Evolutionary conservation across 2,329 filamentous ascomycete genomes (phyloP), one percentile per base, ranked within the genome.

Genomic region (Ilyonectria robusta): DNA sequence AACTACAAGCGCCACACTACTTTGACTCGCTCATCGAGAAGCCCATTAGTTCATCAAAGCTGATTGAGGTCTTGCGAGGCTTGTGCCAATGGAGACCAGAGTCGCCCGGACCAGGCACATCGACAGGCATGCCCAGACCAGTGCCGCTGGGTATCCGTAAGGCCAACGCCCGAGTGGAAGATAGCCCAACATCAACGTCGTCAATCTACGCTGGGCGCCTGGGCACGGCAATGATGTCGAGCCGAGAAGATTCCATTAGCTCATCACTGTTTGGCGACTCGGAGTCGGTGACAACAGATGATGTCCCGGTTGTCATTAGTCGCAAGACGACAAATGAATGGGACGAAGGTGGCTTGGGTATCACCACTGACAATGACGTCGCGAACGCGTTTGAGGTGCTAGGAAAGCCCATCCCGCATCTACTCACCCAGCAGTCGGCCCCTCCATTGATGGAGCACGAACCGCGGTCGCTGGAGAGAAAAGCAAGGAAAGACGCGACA

Each of bases 21-120:
- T 99, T 99, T 77, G 95, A 98, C 79, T 94, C 93, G 1, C 85
- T 99, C 58, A 94, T 99, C 59, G 95, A 99, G 81, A 99, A 99
- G 81, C 96, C 96, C 29, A 97, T 97, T 40, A 98, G 95, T 44
- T 91, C 94, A 48, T 93, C 93, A 3, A 98, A 98, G 81, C 82
- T 99, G 56, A 94, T 91, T 0, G 95, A 99, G 76, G 94, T 96
- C 1, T 86, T 99, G 72, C 92, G 93, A 70, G 91, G 92, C 63
- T 88, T 97, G 31, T 99, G 96, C 77, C 93, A 97, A 76, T 99
- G 96, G 96, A 97, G 95, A 77, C 89, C 94, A 6, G 92, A 94
- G 17, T 83, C 84, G 1, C 84, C 88, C 1, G 81, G 80, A 59
- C 80, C 81, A 55, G 79, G 78, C 23, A 77, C 81, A 31, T 81